phyloP scores from a whole-genome alignment of 768 basidiomycete species.

The Bullera alba region DNA sequence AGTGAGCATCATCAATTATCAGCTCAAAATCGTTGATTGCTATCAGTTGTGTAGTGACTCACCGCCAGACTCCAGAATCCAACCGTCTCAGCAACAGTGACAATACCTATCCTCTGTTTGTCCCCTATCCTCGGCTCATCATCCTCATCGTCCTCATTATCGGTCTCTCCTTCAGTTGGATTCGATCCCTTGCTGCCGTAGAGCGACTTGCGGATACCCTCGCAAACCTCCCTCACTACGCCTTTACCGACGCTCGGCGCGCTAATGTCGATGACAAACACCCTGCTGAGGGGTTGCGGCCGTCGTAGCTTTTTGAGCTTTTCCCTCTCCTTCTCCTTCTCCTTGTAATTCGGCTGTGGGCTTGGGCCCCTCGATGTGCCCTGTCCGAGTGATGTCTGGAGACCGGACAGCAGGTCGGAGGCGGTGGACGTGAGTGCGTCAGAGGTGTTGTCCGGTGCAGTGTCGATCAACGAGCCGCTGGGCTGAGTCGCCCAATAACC shows the following conservation, averaged over 20 bases:
- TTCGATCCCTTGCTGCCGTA: conserved; percentile 52
- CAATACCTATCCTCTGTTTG: conserved; percentile 56
- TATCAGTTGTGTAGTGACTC: conserved; percentile 10
- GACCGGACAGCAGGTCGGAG: conserved; percentile 31
- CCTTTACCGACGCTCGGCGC: conserved; percentile 61
- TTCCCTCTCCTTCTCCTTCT: conserved; percentile 20
- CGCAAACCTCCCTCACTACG: conserved; percentile 62
- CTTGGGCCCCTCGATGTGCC: conserved; percentile 15
- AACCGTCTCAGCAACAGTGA: conserved; percentile 71
- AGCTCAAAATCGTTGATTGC: background rate
- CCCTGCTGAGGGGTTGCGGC: conserved; percentile 57
- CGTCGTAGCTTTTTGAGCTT: conserved; percentile 27
- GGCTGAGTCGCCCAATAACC: conserved; percentile 69
- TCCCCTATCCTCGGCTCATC: conserved; percentile 22
- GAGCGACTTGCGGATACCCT: conserved; percentile 57
- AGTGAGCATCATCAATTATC: conserved; percentile 28
- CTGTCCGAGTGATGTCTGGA: conserved; percentile 33
- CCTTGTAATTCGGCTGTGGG: conserved; percentile 22
- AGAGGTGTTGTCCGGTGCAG: conserved; percentile 50
- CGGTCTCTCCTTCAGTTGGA: conserved; percentile 47
- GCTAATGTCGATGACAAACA: conserved; percentile 87
- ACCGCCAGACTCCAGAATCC: conserved; percentile 85
- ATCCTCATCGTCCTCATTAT: conserved; percentile 45
- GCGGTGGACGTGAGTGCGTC: conserved; percentile 38
- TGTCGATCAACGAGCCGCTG: conserved; percentile 23